Evolutionary conservation across 148 eudicot genomes (phyloP), one percentile per base, ranked within the genome.

Genomic region (Dysphania ambrosioides): DNA sequence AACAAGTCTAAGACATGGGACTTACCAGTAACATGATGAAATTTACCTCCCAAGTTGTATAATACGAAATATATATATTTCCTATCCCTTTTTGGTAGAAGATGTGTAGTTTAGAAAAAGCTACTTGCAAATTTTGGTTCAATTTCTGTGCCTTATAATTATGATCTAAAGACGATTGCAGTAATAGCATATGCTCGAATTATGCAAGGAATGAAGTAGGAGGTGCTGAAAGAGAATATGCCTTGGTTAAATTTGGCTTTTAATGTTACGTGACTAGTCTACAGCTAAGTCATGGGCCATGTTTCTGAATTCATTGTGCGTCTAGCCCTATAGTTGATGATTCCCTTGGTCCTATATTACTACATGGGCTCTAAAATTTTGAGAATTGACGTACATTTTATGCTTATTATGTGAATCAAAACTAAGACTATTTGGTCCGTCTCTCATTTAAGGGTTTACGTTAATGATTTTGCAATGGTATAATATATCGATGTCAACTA

Each of bases 151-250:
- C n/a, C n/a, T n/a, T n/a, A n/a, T n/a, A n/a, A n/a, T n/a, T n/a
- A n/a, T n/a, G n/a, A n/a, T n/a, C n/a, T n/a, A n/a, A 44, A 44
- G 3, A 47, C 13, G 49, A 44, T 44, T 47, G 21, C 19, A 47
- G 16, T 47, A 47, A 9, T 62, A 65, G 78, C 4, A 75, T 75
- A 75, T 75, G 66, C 78, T 75, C 63, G 26, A 41, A 42, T 15
- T 56, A 55, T 49, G 18, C 30, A 11, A 32, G 11, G 31, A 8
- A 32, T 5, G 31, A 8, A 49, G 21, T 42, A 66, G 71, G 64
- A 75, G 30, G 6, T 65, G 40, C 58, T 23, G 5, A 66, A 66
- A 13, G 1, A 19, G 78, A 67, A 75, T 75, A 75, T 75, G 65
- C 78, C 38, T 27, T 24, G 12, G 8, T 24, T 36, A 4, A 1